Evolutionary conservation across 441 rosid species (phyloP), one percentile per base, ranked within the genome.

Genomic region (Erodium chrysanthum): DNA sequence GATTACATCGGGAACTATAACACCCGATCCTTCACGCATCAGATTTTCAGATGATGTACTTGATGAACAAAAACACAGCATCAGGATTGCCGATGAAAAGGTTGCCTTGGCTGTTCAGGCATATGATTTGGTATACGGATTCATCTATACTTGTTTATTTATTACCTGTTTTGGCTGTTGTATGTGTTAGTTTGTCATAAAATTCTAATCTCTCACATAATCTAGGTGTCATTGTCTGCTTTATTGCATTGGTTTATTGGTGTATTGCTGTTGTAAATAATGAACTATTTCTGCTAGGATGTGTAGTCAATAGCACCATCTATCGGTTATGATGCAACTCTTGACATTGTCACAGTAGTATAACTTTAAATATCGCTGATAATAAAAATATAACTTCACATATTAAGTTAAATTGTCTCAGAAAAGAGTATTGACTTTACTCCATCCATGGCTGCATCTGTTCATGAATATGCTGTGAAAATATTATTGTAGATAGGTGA

Each of bases 31-130:
- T 46, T 80, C 92, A 60, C 80, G 77, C 62, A 31, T 81, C 59
- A 84, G 83, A 73, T 94, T 94, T 85, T 91, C 98, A 0, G 96
- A 91, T 31, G 97, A 89, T 44, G 88, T 85, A 48, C 81, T 94
- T 56, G 98, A 94, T 46, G 97, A 94, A 77, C 98, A 94, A 81
- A 89, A 87, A 76, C 98, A 94, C 83, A 82, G 94, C 70, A 75
- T 91, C 73, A 80, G 98, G 71, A 89, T 94, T 75, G 98, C 97
- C 1, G 97, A 94, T 77, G 98, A 94, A 82, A 94, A 94, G 77
- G 89, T 94, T 59, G 84, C 96, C 0, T 77, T 91, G 82, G 96
- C 97, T 79, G 76, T 80, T 67, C 98, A 94, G 66, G 92, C 94
- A 2, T 94, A 94, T 83, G 98, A 91, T 84, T 78, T 94, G 90